A percentile compares a stretch with the other conserved stretches of the same genome.
Conservation (phyloP, 371 early-diverging fungal species). For the Dinochytrium kinnereticum region DNA sequence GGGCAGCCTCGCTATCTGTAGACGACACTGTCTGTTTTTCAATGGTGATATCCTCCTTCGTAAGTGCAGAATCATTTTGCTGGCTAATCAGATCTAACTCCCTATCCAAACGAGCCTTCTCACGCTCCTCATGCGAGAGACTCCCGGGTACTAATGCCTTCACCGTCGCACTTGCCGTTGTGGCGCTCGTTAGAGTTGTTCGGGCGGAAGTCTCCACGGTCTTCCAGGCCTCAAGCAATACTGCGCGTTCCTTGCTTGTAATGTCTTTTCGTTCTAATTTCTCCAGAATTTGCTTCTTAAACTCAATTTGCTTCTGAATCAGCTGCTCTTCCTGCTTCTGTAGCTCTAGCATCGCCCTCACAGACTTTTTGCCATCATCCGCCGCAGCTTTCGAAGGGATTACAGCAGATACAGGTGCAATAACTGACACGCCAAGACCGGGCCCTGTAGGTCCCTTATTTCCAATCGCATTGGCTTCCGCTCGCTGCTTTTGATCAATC, state of each 20-base stretch:
- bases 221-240: constrained; percentile 55
- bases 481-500: too few species aligned
- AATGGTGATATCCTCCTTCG: not conserved
- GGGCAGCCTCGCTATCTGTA: constrained; percentile 49
- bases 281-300: constrained; percentile 65
- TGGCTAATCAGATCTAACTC: constrained; percentile 52
- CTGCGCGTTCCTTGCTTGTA: constrained; percentile 58
- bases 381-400: constrained; percentile 55
- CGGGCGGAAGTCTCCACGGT: constrained; percentile 16
- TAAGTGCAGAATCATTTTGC: not conserved
- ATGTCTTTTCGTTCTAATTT: constrained; percentile 56
- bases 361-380: constrained; percentile 53
- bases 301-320: constrained; percentile 65
- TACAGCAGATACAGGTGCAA: constrained; percentile 34
- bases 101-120: constrained; percentile 51
- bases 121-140: constrained; percentile 29
- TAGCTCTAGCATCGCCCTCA: constrained; percentile 60
- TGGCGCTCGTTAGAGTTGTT: constrained; percentile 40
- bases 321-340: constrained; percentile 65
- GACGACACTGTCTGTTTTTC: too few species aligned
- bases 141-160: constrained; percentile 32
- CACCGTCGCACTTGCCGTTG: constrained; percentile 28
- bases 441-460: too few species aligned
- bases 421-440: not conserved
- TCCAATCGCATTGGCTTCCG: too few species aligned